These are phyloP conservation scores for Tephrocybe sp. DNA, from an alignment of 768 basidiomycete genomes.

Conservation along the genomic window DNA sequence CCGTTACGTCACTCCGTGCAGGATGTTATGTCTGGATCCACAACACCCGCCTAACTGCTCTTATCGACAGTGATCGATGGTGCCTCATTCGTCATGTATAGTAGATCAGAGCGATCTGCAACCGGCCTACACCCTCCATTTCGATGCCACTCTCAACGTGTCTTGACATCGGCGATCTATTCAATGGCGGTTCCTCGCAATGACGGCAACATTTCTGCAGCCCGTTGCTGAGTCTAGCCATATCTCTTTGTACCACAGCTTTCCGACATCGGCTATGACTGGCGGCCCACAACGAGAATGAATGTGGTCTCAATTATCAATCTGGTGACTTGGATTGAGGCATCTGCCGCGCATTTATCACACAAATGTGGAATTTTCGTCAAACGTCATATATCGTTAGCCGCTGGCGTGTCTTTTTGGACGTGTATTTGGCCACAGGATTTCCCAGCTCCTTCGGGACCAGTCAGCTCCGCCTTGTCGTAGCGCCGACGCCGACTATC, in stretches of 20 bases:
- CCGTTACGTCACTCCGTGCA: too few relatives aligned
- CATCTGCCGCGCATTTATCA: neutral
- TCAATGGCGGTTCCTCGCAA: neutral
- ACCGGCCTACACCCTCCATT: too few relatives aligned
- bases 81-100: too few relatives aligned
- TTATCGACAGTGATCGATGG: too few relatives aligned
- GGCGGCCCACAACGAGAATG: too few relatives aligned
- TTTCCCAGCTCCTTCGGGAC: neutral
- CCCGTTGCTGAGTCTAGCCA: neutral
- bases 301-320: neutral
- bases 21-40: too few relatives aligned
- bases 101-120: too few relatives aligned
- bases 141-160: neutral
- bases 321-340: neutral
- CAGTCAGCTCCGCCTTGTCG: neutral
- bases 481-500: neutral
- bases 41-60: too few relatives aligned
- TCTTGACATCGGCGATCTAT: neutral
- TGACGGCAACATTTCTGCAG: neutral
- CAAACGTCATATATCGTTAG: neutral
- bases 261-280: neutral
- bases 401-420: constrained; percentile 10
- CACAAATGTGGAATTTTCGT: neutral
- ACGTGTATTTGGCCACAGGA: constrained; percentile 1
- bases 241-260: neutral